Base-by-base conservation (phyloP, 495 filamentous ascomycete species). In the Daldinia vernicosa region DNA sequence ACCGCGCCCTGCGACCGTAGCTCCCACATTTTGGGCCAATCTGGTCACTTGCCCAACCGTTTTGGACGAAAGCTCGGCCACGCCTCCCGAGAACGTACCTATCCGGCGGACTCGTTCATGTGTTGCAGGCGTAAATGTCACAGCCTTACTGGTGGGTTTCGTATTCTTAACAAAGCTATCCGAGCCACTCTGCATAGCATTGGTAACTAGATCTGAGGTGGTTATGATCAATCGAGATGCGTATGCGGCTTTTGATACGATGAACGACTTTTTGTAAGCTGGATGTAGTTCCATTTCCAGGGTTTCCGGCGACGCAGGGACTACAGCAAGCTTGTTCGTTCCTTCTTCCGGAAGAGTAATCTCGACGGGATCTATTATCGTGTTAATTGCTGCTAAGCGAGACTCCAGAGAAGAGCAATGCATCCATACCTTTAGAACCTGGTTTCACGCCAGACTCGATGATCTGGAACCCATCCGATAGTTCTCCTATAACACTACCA, bases 221-320 rank as follows among this genome's bases (percentile, higher is more conserved):
- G 94, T 97, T 32, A 99, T 94, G 71, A 99, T 95, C 40, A 99
- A 84, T 12, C 95, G 92, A 17, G 95, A 98, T 22, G 95, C 96
- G 4, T 91, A 90, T 1, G 93, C 92, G 2, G 96, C 94, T 68
- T 92, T 92, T 62, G 95, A 92, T 19, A 99, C 96, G 19, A 99
- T 83, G 26, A 90, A 89, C 2, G 92, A 95, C 70, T 90, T 88
- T 74, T 91, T 87, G 82, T 98, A 99, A 17, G 93, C 93, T 4
- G 95, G 95, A 76, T 98, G 93, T 64, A 91, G 84, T 39, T 94
- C 86, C 79, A 94, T 88, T 45, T 87, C 86, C 63, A 97, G 84
- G 74, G 95, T 92, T 75, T 97, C 92, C 71, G 89, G 88, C 7
- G 88, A 91, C 30, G 90, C 89, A 57, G 93, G 95, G 59, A 88